Conservation (phyloP, 257 asterid genomes). For the Salvia hispanica region DNA sequence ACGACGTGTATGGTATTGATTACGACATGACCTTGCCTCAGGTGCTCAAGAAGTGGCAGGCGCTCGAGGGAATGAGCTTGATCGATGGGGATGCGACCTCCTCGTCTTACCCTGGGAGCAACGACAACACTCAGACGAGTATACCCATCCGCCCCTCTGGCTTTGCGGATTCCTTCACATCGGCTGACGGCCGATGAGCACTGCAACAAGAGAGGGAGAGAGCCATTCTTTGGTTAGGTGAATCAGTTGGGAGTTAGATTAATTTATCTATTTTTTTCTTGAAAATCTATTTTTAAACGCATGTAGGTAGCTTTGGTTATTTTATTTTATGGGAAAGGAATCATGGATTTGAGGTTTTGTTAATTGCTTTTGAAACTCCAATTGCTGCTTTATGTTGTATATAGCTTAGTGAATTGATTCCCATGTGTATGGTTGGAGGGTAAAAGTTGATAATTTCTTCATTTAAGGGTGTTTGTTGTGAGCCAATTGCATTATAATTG, state of each 20-base stretch:
- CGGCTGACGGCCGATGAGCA: slow-evolving; percentile 67
- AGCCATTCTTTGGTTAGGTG: slow-evolving; percentile 21
- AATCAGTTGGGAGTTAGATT: slow-evolving; percentile 29
- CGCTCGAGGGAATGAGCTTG: slow-evolving; percentile 70
- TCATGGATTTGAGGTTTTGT: slow-evolving; percentile 27
- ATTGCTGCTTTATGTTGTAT: slow-evolving; percentile 3
- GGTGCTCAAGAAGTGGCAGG: slow-evolving; percentile 89
- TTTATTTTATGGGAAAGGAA: slow-evolving; percentile 16
- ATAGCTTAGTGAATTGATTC: neutral
- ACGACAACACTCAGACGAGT: slow-evolving; percentile 70
- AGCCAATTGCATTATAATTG: slow-evolving; percentile 7
- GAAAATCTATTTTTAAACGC: neutral
- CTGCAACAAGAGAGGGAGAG: neutral
- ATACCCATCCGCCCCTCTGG: slow-evolving; percentile 78
- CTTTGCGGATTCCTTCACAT: slow-evolving; percentile 73
- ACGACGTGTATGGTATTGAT: slow-evolving; percentile 68
- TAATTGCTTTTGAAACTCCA: slow-evolving; percentile 22
- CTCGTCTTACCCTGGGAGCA: slow-evolving; percentile 50
- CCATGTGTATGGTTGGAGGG: neutral
- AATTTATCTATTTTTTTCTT: slow-evolving; percentile 17
- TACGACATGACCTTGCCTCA: slow-evolving; percentile 80
- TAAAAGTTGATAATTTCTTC: neutral
- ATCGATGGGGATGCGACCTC: slow-evolving; percentile 51
- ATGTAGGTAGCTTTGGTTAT: slow-evolving; percentile 24
- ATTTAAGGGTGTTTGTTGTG: neutral